These are phyloP conservation scores for Pestalotiopsis fici DNA, from an alignment of 2,329 filamentous ascomycete species.

Conservation along the genomic window DNA sequence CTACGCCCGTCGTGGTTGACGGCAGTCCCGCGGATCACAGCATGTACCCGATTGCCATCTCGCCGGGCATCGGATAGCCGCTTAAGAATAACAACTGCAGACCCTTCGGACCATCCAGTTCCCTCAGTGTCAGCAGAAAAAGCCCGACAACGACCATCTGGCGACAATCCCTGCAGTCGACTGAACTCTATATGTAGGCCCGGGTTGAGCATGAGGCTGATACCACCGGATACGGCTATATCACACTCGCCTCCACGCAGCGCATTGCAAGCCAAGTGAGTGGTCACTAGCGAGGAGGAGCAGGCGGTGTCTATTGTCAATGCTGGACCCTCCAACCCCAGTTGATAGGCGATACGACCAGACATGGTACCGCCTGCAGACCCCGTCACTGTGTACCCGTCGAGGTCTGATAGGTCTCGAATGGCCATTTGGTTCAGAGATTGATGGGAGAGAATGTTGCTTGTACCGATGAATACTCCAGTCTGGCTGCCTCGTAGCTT, in stretches of 20 bases:
- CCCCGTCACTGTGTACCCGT: constrained; percentile 27
- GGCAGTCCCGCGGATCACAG: constrained; percentile 19
- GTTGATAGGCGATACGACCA: constrained; percentile 24
- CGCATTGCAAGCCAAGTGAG: constrained; percentile 21
- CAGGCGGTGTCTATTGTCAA: constrained; percentile 28
- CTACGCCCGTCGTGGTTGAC: constrained; percentile 21
- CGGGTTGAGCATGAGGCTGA: constrained; percentile 19
- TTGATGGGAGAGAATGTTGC: constrained; percentile 21
- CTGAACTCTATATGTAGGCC: constrained; percentile 21
- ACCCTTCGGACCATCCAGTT: constrained; percentile 19
- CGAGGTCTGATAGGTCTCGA: constrained; percentile 17
- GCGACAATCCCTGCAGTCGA: constrained; percentile 16
- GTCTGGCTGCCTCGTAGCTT: constrained; percentile 23
- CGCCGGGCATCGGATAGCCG: constrained; percentile 20
- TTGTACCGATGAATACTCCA: constrained; percentile 25
- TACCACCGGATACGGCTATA: constrained; percentile 18
- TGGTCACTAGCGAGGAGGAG: constrained; percentile 21
- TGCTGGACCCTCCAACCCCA: constrained; percentile 25
- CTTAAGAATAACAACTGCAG: constrained; percentile 19
- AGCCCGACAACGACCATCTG: constrained; percentile 18
- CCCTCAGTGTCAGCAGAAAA: constrained; percentile 20
- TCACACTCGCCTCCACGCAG: constrained; percentile 21
- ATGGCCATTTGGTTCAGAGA: constrained; percentile 13
- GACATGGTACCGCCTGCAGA: constrained; percentile 23
- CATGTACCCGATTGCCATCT: constrained; percentile 19